Base-by-base conservation (phyloP, 2,329 filamentous ascomycete species). In the Pyrenophora teres region DNA sequence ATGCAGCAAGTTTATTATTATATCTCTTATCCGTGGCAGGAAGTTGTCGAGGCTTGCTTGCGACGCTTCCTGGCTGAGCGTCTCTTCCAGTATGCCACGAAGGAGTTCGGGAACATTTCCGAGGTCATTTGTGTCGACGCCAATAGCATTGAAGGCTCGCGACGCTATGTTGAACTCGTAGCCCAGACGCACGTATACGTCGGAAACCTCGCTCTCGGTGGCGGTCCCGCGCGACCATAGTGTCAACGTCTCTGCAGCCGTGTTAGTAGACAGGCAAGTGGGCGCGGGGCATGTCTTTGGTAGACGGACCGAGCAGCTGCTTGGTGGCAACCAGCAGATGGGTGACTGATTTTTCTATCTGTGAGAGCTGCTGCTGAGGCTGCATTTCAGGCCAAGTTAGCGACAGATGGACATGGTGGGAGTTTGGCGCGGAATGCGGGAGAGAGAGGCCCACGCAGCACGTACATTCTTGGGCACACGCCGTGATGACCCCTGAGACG, bases 81-180 rank as follows among this genome's bases (percentile, higher is more conserved):
- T 99, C 50, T 96, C 90, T 75, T 99, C 94, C 47, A 99, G 83
- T 50, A 99, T 97, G 53, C 87, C 87, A 64, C 94, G 87, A 57
- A 99, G 78, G 52, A 92, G 80, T 72, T 99, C 94, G 5, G 94
- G 94, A 2, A 99, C 94, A 63, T 96, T 96, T 50, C 94, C 94
- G 10, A 99, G 81, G 73, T 99, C 94, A 21, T 86, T 85, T 1
- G 92, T 97, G 68, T 99, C 94, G 57, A 99, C 94, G 56, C 95
- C 94, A 68, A 99, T 99, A 52, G 92, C 91, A 67, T 90, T 91
- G 76, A 99, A 99, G 56, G 94, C 93, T 49, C 94, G 88, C 74
- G 93, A 97, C 23, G 94, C 94, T 79, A 99, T 94, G 76, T 99
- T 99, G 82, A 99, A 99, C 76, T 99, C 94, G 76, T 99, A 99